A percentile compares a stretch with the other conserved stretches of the same genome.
Evolutionary conservation across 169 alveolate genomes (phyloP).

Genomic region (Plasmodium cynomolgi): DNA sequence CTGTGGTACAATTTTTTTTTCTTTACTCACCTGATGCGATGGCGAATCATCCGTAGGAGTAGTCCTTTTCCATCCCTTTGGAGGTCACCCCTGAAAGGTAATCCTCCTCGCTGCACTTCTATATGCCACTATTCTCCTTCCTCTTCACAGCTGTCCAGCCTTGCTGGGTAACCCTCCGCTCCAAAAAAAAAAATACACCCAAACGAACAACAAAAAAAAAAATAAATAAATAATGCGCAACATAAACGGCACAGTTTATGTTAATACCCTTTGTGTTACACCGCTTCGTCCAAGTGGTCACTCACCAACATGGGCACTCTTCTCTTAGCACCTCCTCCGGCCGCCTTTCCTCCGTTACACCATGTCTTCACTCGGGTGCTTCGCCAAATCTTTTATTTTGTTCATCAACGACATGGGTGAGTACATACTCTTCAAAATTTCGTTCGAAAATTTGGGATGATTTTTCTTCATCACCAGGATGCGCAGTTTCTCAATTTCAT

Average conservation of each 20-base stretch:
- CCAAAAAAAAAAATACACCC: background rate
- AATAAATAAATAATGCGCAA: background rate
- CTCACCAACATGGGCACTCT: background rate
- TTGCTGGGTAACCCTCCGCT: background rate
- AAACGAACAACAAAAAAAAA: background rate
- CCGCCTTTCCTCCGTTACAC: background rate
- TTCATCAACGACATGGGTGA: slow-evolving; percentile 17
- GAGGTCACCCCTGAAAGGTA: background rate
- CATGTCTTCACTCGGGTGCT: background rate
- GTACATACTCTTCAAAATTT: slow-evolving; percentile 43
- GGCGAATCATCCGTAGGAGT: background rate
- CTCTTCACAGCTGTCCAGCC: background rate
- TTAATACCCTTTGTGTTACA: background rate
- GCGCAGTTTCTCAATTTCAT: slow-evolving; percentile 9
- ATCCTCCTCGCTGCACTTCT: background rate
- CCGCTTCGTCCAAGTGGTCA: background rate
- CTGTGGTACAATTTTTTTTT: background rate
- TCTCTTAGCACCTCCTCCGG: background rate
- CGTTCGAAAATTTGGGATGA: slow-evolving; percentile 29
- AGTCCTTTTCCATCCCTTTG: background rate
- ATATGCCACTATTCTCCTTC: background rate
- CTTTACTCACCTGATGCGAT: background rate
- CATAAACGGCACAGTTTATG: background rate
- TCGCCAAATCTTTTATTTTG: slow-evolving; percentile 11
- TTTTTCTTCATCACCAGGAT: slow-evolving; percentile 21